Evolutionary conservation across 2,329 filamentous ascomycete genomes (phyloP), one percentile per base, ranked within the genome.

Genomic region (Botryotinia narcissicola): DNA sequence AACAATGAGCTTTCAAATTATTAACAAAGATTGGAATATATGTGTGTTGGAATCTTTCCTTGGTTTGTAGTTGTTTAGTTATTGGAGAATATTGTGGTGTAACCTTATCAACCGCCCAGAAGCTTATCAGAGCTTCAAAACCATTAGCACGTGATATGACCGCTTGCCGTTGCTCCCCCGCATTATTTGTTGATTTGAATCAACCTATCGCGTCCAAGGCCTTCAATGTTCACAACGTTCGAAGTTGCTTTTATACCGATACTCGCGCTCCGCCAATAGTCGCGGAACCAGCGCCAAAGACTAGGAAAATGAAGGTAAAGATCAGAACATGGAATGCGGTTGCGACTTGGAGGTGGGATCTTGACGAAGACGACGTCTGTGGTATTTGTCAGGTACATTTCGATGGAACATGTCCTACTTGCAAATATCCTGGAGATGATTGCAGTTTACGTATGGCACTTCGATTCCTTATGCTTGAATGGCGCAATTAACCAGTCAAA

Each of bases 351-450:
- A 91, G 93, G 77, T 99, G 96, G 96, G 93, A 98, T 82, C 93
- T 98, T 80, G 94, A 95, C 37, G 94, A 97, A 79, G 95, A 98
- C 84, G 95, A 99, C 82, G 95, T 98, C 76, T 99, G 96, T 80
- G 96, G 96, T 79, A 99, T 99, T 84, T 99, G 96, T 84, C 95
- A 97, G 81, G 95, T 97, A 75, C 93, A 97, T 80, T 99, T 98
- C 81, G 96, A 99, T 82, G 95, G 95, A 74, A 98, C 96, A 40
- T 99, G 96, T 85, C 95, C 96, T 64, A 97, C 94, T 72, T 99
- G 96, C 90, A 97, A 97, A 87, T 98, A 94, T 81, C 96, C 96
- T 22, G 96, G 96, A 73, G 96, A 99, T 80, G 95, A 98, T 81
- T 99, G 96, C 84, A 93, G 93, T 74, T 87, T 99, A 74, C 87